Conservation (phyloP, 257 asterid species). For the Cordia subcordata region DNA sequence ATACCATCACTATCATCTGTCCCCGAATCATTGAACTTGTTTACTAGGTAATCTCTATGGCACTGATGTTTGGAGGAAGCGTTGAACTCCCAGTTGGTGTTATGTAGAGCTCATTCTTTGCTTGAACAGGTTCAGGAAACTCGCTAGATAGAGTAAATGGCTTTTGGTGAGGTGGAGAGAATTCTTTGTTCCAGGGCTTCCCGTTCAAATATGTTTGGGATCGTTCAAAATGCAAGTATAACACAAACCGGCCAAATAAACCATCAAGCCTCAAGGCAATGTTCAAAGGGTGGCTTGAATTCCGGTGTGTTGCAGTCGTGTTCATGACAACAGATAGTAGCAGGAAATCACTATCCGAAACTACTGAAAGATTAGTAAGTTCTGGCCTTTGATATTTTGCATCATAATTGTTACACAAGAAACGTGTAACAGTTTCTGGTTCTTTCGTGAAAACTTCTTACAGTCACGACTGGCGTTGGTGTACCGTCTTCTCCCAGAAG, state of each 20-base stretch:
- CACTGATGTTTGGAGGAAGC: too few relatives aligned
- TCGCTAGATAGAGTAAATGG: background rate
- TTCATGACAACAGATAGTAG: too few relatives aligned
- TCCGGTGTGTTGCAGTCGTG: conserved; percentile 2
- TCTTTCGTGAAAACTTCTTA: conserved; percentile 31
- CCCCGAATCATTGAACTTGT: background rate
- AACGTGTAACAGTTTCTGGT: background rate
- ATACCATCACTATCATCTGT: too few relatives aligned
- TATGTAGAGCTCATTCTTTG: too few relatives aligned
- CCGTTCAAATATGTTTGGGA: conserved; percentile 11
- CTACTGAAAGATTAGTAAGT: background rate
- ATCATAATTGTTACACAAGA: background rate
- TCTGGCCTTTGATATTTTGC: background rate
- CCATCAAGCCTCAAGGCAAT: background rate
- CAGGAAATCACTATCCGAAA: background rate
- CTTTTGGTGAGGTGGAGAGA: background rate
- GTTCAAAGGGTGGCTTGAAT: background rate
- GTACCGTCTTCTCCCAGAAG: too few relatives aligned
- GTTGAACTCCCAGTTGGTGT: too few relatives aligned
- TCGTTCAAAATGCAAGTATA: conserved; percentile 15
- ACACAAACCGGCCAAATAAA: background rate
- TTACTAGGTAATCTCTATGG: background rate
- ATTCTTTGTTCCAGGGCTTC: background rate
- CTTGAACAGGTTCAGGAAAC: background rate
- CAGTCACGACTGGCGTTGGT: background rate